Evolutionary conservation across 1,284 basidiomycete species (phyloP), one percentile per base, ranked within the genome.

Genomic region (Naganishia liquefaciens): DNA sequence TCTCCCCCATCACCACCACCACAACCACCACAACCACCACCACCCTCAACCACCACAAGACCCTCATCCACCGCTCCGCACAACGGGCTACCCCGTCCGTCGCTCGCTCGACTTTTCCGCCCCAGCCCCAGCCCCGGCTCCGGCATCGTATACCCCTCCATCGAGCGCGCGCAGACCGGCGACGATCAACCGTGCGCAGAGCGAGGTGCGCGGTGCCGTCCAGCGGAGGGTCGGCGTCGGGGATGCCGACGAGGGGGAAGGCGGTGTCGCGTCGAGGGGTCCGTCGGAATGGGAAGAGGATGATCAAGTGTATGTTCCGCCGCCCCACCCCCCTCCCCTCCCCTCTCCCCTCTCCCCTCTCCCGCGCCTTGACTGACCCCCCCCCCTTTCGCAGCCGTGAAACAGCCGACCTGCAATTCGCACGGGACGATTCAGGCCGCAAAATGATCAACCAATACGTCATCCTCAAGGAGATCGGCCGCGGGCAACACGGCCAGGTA

Each of bases 401-500:
- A 73, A 90, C 88, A 5, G 80, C 82, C 65, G 81, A 82, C 57
- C 70, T 79, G 19, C 67, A 71, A 42, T 68, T 77, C 39, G 72
- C 75, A 49, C 68, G 74, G 13, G 78, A 81, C 69, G 75, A 76
- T 19, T 74, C 77, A 2, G 80, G 80, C 10, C 70, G 77, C 19
- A 80, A 79, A 58, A 86, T 87, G 82, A 82, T 92, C 72, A 93
- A 93, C 79, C 88, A 91, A 75, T 92, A 92, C 76, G 79, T 86
- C 37, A 85, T 90, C 66, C 81, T 79, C 10, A 69, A 83, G 61
- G 84, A 83, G 72, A 86, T 93, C 25, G 90, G 90, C 13, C 84
- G 83, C 64, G 90, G 90, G 5, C 89, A 90, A 73, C 90, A 93
- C 75, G 90, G 90, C 46, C 85, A 87, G 72, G 90, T 93, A 64